Percentiles rank a stretch among this genome's conserved stretches.
Evolutionary conservation across 305 asterid species (phyloP).

Genomic region (Solanum hybrid): DNA sequence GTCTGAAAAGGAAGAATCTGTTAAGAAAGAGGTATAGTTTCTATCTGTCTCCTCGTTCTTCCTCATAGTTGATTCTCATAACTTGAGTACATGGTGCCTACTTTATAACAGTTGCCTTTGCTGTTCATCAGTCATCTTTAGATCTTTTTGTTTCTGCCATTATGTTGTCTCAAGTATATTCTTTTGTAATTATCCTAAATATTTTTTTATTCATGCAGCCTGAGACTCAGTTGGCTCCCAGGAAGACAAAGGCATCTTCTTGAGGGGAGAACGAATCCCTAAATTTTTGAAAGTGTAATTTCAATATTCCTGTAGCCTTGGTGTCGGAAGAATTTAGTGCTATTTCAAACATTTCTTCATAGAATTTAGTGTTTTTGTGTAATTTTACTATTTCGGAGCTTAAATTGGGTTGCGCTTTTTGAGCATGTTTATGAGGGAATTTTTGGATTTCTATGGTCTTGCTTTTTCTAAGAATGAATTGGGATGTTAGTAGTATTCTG

Average conservation of each 20-base stretch:
- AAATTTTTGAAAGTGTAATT: background rate
- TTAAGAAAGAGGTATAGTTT: slow-evolving; percentile 44
- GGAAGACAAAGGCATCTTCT: slow-evolving; percentile 17
- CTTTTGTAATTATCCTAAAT: background rate
- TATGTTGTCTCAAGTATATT: background rate
- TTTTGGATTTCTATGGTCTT: background rate
- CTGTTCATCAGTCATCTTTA: background rate
- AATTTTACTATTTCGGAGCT: background rate
- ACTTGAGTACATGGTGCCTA: background rate
- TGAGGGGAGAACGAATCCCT: background rate
- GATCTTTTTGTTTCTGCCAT: background rate
- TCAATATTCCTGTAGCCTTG: background rate
- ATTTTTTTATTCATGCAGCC: slow-evolving; percentile 21
- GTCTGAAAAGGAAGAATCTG: slow-evolving; percentile 58
- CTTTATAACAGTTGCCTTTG: background rate
- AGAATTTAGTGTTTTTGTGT: background rate
- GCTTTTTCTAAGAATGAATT: background rate
- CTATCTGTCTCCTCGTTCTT: background rate
- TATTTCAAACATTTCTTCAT: background rate
- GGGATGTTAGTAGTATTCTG: background rate
- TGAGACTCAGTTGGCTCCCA: slow-evolving; percentile 41
- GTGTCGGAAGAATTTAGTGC: background rate
- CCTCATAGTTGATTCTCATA: background rate
- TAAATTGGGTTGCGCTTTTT: background rate
- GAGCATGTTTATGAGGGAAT: background rate